A percentile compares a stretch with the other conserved stretches of the same genome.
Evolutionary conservation across 129 eudicot species (phyloP).

Genomic region (Glebionis coronaria): DNA sequence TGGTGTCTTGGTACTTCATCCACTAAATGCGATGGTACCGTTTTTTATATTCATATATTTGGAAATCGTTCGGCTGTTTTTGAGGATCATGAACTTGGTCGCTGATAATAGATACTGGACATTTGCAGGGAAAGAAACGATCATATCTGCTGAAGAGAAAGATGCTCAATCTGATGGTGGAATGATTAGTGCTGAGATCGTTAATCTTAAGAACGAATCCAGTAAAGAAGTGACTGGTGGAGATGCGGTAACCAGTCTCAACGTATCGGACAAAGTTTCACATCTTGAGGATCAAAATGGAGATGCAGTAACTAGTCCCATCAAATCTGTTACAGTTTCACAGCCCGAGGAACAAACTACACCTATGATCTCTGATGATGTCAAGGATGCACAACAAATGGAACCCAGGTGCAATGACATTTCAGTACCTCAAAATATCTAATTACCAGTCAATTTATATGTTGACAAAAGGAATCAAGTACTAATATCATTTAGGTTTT

Average conservation of each 20-base stretch:
- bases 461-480: conserved; percentile 30
- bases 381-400: conserved; percentile 33
- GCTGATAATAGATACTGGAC: conserved; percentile 30
- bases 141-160: conserved; percentile 6
- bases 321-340: conserved; percentile 22
- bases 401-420: conserved; percentile 43
- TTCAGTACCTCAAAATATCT: background rate
- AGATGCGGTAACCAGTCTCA: background rate
- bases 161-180: conserved; percentile 19
- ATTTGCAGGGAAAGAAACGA: conserved; percentile 45
- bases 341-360: conserved; percentile 27
- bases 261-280: background rate
- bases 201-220: conserved; percentile 14
- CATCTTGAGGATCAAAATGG: conserved; percentile 8
- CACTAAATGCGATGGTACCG: background rate
- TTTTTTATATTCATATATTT: background rate
- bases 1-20: background rate
- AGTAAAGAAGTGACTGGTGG: conserved; percentile 24
- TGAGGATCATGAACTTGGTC: conserved; percentile 20
- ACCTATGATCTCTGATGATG: conserved; percentile 28
- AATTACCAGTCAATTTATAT: conserved; percentile 3
- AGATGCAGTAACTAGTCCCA: conserved; percentile 7
- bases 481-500: conserved; percentile 43
- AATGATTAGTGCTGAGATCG: conserved; percentile 17
- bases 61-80: conserved; percentile 21